A percentile compares a stretch with the other conserved stretches of the same genome.
Conservation (phyloP, 257 asterid species). For the Solanum ahanhuiri region DNA sequence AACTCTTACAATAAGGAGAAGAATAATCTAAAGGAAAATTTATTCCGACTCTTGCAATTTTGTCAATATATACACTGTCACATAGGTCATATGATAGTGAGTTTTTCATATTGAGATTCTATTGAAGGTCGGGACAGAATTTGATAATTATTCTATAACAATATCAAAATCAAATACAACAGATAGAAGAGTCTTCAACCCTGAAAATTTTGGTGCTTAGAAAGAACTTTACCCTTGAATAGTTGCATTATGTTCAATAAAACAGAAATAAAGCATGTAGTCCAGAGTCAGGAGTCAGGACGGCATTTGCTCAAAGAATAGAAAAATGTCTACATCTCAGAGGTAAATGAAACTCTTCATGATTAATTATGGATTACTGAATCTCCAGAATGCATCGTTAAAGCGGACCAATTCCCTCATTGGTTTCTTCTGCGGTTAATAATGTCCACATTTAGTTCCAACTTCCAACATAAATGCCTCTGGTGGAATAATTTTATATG, state of each 20-base stretch:
- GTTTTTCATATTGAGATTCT: background rate
- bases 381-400: background rate
- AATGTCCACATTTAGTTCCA: background rate
- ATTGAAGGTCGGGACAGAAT: background rate
- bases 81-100: background rate
- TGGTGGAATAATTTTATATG: background rate
- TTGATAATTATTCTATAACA: background rate
- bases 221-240: background rate
- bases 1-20: background rate
- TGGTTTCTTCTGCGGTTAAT: background rate
- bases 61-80: background rate
- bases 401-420: background rate
- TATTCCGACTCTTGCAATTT: background rate
- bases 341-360: background rate
- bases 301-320: background rate
- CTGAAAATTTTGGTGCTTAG: background rate
- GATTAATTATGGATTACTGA: background rate
- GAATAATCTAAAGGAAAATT: background rate
- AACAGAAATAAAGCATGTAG: background rate
- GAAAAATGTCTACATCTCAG: background rate
- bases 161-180: background rate
- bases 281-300: background rate
- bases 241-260: background rate
- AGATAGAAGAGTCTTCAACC: background rate
- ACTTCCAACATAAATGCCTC: background rate